phyloP scores from a whole-genome alignment of 106 monocot genomes.

The Acorus calamus region DNA sequence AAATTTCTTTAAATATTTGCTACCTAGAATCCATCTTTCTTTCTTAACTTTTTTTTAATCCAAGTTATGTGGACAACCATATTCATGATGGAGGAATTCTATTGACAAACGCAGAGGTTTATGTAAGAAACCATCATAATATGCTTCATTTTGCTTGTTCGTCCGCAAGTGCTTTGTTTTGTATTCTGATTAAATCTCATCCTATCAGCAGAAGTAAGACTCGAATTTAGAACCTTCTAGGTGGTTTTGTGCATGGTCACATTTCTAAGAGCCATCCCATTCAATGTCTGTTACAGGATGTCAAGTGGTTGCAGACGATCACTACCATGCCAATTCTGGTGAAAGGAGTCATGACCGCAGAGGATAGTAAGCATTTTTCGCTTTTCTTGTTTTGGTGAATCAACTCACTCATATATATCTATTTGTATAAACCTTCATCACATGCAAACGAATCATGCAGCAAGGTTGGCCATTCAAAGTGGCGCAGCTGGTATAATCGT shows the following conservation, averaged over 20 bases:
- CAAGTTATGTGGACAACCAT: too few relatives aligned
- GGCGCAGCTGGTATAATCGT: slow-evolving; percentile 69
- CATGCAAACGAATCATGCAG: slow-evolving; percentile 15
- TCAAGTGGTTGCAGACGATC: slow-evolving; percentile 68
- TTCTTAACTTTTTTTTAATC: too few relatives aligned
- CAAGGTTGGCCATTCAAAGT: slow-evolving; percentile 44
- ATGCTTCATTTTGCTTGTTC: too few relatives aligned
- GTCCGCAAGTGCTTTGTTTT: too few relatives aligned
- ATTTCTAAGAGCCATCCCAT: too few relatives aligned
- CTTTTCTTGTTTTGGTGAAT: neutral
- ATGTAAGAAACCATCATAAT: too few relatives aligned
- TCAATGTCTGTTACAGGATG: slow-evolving; percentile 34
- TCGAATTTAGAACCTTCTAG: slow-evolving; percentile 9
- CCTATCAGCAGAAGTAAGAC: too few relatives aligned
- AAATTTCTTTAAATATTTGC: too few relatives aligned
- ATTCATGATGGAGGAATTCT: too few relatives aligned
- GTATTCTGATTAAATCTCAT: neutral
- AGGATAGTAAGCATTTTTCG: slow-evolving; percentile 36
- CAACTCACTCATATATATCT: slow-evolving; percentile 17
- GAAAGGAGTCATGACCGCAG: slow-evolving; percentile 59
- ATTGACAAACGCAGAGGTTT: too few relatives aligned
- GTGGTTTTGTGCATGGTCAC: too few relatives aligned
- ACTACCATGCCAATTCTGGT: slow-evolving; percentile 66
- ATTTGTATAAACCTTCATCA: slow-evolving; percentile 33
- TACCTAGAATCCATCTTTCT: too few relatives aligned